Base-by-base conservation (phyloP, 768 basidiomycete genomes). In the Rhodotorula toruloides region DNA sequence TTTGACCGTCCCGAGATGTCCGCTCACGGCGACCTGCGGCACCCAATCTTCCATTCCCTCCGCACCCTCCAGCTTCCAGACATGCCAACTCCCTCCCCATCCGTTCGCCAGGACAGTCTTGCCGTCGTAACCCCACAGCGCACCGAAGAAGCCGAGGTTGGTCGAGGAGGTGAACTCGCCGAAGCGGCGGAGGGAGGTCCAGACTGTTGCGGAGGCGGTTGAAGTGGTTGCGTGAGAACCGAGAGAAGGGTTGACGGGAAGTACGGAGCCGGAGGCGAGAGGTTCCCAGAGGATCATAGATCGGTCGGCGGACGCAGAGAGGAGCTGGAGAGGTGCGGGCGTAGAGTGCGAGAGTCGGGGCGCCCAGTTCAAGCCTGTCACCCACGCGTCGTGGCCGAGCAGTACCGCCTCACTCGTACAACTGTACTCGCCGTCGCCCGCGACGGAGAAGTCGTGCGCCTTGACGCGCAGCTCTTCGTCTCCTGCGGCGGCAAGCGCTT, bases 281-380 rank as follows among this genome's bases (percentile, higher is more conserved):
- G 90, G 90, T 4, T 88, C 86, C 96, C 96, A 99, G 58, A 98
- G 78, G 65, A 98, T 98, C 34, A 98, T 76, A 13, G 93, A 97
- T 27, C 93, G 94, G 77, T 99, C 96, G 3, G 90, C 87, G 1
- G 96, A 94, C 10, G 91, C 88, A 17, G 92, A 93, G n/a, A 98
- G 81, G 11, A 98, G 82, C 0, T 84, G 86, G 7, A 82, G 50
- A 21, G 22, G 0, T 0, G 58, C 40, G 2, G 48, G n/a, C 1
- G 54, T 16, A 7, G 58, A 40, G 22, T 46, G 13, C 3, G 60
- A 44, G 31, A 75, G 74, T n/a, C n/a, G n/a, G 2, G 87, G 84
- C 17, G 86, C 82, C 91, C 93, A 99, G 40, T 85, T 80, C n/a
- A 98, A 76, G 39, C 87, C 88, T 0, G 94, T 96, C 34, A 99